These are phyloP conservation scores for Scheffersomyces parashehatae DNA, from an alignment of 1,139 yeast species.

Conservation along the genomic window DNA sequence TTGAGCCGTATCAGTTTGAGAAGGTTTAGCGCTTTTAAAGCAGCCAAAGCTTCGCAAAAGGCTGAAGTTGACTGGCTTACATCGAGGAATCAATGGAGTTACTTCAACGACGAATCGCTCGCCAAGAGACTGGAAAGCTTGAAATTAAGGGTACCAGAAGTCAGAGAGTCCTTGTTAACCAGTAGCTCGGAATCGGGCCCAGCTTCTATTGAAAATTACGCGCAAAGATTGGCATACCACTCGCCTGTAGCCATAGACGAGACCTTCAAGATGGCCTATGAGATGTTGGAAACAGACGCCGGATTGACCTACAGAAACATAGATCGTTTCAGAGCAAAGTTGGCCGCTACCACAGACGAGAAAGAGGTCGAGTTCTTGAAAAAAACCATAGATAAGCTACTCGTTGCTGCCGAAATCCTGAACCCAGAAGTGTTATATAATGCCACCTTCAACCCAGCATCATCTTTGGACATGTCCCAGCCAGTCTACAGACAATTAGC, in stretches of 20 bases:
- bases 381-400: conserved; percentile 22
- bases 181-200: conserved; percentile 36
- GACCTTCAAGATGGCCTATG: conserved; percentile 69
- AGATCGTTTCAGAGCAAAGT: conserved; percentile 11
- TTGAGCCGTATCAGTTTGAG: conserved; percentile 5
- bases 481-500: conserved; percentile 79
- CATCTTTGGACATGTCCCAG: conserved; percentile 60
- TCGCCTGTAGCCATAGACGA: conserved; percentile 72
- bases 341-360: conserved; percentile 7
- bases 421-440: conserved; percentile 87
- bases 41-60: conserved; percentile 10
- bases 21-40: conserved; percentile 6
- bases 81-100: too few species aligned
- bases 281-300: conserved; percentile 53
- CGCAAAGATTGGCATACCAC: conserved; percentile 43
- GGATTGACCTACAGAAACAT: conserved; percentile 19
- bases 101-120: too few species aligned
- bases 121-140: conserved; percentile 41
- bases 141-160: conserved; percentile 28
- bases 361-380: conserved; percentile 7
- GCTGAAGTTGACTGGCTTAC: conserved; percentile 1
- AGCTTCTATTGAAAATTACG: conserved; percentile 21
- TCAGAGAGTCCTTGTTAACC: conserved; percentile 35
- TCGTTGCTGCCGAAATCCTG: conserved; percentile 53
- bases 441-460: conserved; percentile 42